Base-by-base conservation (phyloP, 2,329 filamentous ascomycete species). In the Diaporthe sp. region DNA sequence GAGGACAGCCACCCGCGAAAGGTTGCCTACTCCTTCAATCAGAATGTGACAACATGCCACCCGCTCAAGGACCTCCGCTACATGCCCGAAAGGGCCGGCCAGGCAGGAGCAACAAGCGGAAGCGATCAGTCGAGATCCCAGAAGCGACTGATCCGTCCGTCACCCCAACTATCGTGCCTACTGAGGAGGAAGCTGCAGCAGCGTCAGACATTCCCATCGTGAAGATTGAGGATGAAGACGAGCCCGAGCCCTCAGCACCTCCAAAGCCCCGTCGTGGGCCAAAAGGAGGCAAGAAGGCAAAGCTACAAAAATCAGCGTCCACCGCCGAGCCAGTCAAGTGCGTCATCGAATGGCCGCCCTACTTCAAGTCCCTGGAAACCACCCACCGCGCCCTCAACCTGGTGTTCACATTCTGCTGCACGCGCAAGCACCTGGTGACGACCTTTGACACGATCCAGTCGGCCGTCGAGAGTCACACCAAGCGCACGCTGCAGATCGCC, bases 321-420 rank as follows among this genome's bases (percentile, higher is more conserved):
- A 34, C 31, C 71, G 39, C 67, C 67, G n/a, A 78, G 75, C 53
- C 76, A 13, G 79, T 82, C n/a, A 78, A 82, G 12, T 86, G 85
- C 73, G 76, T 81, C 34, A 84, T 87, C 39, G 85, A 86, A 67
- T 98, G 96, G 95, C 95, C 96, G 0, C 88, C 91, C 1, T 87
- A 90, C 61, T 94, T 98, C 83, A 93, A 91, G 74, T 87, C 88
- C 57, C 88, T 98, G 12, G 92, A 93, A 37, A 92, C 93, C 82
- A 94, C 93, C 0, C 94, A 98, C 82, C 91, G 92, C 76, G 96
- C 97, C 1, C 86, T 99, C 76, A 99, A 98, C 80, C 86, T 98
- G 2, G 95, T 98, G 0, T 98, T 95, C 80, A 98, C 97, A 0
- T 98, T 99, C 82, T 98, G 95, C 85, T 97, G 93, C 82, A 96